Evolutionary conservation across 768 basidiomycete genomes (phyloP), one percentile per base, ranked within the genome.

Genomic region (Tulasnella calospora): DNA sequence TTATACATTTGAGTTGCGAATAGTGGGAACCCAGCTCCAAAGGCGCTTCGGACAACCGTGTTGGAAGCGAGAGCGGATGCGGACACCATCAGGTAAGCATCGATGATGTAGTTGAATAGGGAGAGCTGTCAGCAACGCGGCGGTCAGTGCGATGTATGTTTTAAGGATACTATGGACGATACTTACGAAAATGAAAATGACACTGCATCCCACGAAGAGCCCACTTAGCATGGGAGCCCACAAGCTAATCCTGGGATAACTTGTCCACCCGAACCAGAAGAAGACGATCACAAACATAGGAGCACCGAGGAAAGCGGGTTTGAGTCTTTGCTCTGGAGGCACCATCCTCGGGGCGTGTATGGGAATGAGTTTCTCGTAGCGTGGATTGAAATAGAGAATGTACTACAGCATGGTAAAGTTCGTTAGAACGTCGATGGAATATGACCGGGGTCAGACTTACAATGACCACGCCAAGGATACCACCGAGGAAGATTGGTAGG

Each of bases 1-100:
- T 82, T 79, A 81, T 85, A 86, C 85, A 86, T 85, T 78, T 84
- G 83, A 7, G 78, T 80, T 0, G 83, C 84, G 79, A 84, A 85
- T 8, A 85, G 81, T 2, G 78, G 78, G 57, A 61, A 30, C 33
- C 69, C 78, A 0, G 80, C 80, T 35, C 81, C 82, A 36, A 83
- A 81, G 2, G 79, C 30, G 19, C 78, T 79, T 1, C 83, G 81
- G 3, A 79, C 57, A 57, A 83, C 81, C 0, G 81, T 82, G 79
- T 82, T 82, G 74, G 80, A 79, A 0, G 81, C 76, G 7, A 83
- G 77, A 0, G 82, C 83, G 0, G 78, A 79, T 0, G 82, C 82
- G 1, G 83, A 82, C 67, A 77, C 79, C 77, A 77, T 76, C 75
- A 76, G 77, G 77, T 79, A 79, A 38, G 72, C 72, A 36, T 79